Conservation (phyloP, 148 eudicot genomes). For the Diospyros lotus region DNA sequence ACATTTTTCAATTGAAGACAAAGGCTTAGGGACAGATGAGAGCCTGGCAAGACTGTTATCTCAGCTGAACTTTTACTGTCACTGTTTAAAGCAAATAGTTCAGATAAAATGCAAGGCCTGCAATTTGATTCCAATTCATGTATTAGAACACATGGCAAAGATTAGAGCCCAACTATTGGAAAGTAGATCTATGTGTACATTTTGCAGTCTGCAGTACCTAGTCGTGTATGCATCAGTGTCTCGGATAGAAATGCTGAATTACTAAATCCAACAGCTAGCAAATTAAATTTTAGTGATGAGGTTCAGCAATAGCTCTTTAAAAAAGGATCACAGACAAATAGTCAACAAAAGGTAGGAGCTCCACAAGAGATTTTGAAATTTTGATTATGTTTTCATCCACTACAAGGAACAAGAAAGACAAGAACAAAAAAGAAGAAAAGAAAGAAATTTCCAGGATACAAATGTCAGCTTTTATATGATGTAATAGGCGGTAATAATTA, state of each 20-base stretch:
- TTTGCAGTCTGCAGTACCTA: neutral
- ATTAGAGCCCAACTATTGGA: neutral
- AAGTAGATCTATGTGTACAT: neutral
- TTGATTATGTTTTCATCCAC: no score
- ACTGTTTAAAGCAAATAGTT: conserved; percentile 39
- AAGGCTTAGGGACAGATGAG: conserved; percentile 48
- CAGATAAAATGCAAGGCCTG: conserved; percentile 65
- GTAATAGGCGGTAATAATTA: no score
- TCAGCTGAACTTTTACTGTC: conserved; percentile 34
- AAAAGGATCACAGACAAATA: no score
- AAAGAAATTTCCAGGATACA: neutral
- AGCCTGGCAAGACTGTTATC: conserved; percentile 39
- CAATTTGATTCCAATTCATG: conserved; percentile 14
- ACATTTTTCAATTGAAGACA: conserved; percentile 70
- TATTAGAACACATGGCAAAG: neutral
- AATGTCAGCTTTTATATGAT: no score
- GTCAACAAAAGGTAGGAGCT: no score
- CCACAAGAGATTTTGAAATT: no score
- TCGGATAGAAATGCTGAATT: neutral
- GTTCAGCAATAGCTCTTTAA: no score
- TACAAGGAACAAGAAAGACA: neutral
- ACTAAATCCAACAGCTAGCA: no score
- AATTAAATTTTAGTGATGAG: no score
- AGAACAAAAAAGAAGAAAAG: neutral
- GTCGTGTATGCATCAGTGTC: neutral